Base-by-base conservation (phyloP, 2,329 filamentous ascomycete genomes). In the Pyricularia sp. region DNA sequence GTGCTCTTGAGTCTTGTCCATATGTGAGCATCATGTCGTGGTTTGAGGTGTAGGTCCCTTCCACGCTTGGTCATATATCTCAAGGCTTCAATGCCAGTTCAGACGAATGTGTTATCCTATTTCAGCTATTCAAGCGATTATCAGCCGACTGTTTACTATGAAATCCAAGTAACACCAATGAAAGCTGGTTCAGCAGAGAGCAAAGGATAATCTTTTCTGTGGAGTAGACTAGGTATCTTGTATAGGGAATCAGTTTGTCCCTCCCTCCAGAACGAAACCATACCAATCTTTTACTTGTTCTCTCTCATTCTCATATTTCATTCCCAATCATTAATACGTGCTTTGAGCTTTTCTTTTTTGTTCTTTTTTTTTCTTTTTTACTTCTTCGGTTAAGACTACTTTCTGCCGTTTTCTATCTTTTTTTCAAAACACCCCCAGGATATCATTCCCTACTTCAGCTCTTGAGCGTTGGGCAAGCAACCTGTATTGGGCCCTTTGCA, bases 391-490 rank as follows among this genome's bases (percentile, higher is more conserved):
- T n/a, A 30, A 59, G 13, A 59, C 55, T 53, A 62, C 24, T 60
- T 31, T 60, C 24, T 60, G 7, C 24, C 22, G 24, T 62, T 62
- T 62, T 26, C 26, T 35, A 35, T 35, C 16, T 62, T 28, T 61
- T 60, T n/a, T 31, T 59, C 13, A 19, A 59, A 28, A 28, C 22
- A 26, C 55, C 55, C 55, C 26, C 55, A 59, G 55, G 55, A 59
- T 30, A 26, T 59, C 55, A 28, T 22, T 26, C 55, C 55, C 55
- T 24, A 59, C 55, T 59, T 59, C 55, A 59, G 55, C 55, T 59
- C 55, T 59, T 59, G 55, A 59, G 40, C 55, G 55, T 59, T 59
- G 55, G 55, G 55, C 55, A 59, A 30, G 55, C 62, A 53, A 35
- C 26, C 62, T 49, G 13, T 53, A 13, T 33, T 49, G 57, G n/a